Evolutionary conservation across 495 filamentous ascomycete genomes (phyloP), one percentile per base, ranked within the genome.

Genomic region (Penicillium longicatenatum): DNA sequence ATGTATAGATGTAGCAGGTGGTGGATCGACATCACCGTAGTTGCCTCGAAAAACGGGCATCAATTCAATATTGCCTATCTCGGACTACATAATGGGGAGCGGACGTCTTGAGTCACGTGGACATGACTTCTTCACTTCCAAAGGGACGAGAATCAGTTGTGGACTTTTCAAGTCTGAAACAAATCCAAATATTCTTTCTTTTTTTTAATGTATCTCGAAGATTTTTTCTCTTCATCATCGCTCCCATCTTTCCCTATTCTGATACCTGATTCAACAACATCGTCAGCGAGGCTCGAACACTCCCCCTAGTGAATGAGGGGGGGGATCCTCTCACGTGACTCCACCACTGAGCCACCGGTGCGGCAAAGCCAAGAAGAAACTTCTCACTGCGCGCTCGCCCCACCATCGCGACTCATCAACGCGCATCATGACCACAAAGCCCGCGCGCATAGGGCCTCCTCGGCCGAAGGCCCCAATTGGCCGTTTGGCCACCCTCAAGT

Each of bases 401-500:
- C 57, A n/a, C 59, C 58, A 35, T 50, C 42, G 46, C 29, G 47
- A 37, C 24, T 20, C 19, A 33, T n/a, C n/a, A n/a, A n/a, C n/a
- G n/a, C n/a, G n/a, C n/a, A n/a, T n/a, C n/a, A n/a, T n/a, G 48
- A 59, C 60, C 2, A 57, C 68, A 20, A 71, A 60, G 54, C 51
- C 63, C 29, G 52, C 71, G 63, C 73, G 75, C 9, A 63, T 68
- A 12, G 66, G 75, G 26, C 61, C 68, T 48, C 63, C 71, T n/a
- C 63, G 67, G 22, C 70, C 75, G 11, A 65, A 68, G 45, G 63
- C 70, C 52, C 74, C 74, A 19, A 64, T 76, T 48, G 73, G 73
- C 42, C 73, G 77, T 30, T 58, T 79, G 41, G 75, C 75, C 46
- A 78, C 72, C 63, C 60, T 74, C 7, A 77, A 75, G 46, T 50